These are phyloP conservation scores for Nannochloropsis oceanica DNA, from an alignment of 108 stramenopile species.

Conservation along the genomic window DNA sequence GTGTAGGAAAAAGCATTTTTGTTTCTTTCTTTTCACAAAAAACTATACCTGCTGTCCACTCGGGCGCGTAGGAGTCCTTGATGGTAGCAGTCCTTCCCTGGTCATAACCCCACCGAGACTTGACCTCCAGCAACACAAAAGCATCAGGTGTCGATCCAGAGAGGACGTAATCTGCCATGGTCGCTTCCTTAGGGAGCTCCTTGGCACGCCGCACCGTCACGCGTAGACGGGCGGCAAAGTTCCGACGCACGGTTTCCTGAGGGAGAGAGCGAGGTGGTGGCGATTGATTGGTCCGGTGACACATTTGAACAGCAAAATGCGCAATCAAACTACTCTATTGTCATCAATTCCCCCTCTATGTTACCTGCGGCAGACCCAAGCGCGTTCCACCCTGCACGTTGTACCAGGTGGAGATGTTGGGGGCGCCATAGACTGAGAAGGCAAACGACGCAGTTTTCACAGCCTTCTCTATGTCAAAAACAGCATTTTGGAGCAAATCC, in stretches of 20 bases:
- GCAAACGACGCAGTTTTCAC: not conserved
- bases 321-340: too few species aligned
- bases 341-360: too few species aligned
- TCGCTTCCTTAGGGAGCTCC: not conserved
- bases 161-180: not conserved
- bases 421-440: not conserved
- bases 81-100: not conserved
- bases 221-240: not conserved
- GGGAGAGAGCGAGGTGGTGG: too few species aligned
- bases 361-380: not conserved
- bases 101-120: not conserved
- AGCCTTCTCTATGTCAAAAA: not conserved
- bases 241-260: not conserved
- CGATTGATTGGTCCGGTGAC: too few species aligned
- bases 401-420: not conserved
- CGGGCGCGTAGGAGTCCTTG: not conserved
- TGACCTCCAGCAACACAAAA: not conserved
- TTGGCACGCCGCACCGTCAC: not conserved
- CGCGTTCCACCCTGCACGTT: not conserved
- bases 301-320: too few species aligned
- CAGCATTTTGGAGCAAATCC: not conserved
- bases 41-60: not conserved
- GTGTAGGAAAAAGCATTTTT: not conserved
- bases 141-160: not conserved
- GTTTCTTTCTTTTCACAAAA: not conserved